Base-by-base conservation (phyloP, 129 eudicot species). In the Tanacetum coccineum region DNA sequence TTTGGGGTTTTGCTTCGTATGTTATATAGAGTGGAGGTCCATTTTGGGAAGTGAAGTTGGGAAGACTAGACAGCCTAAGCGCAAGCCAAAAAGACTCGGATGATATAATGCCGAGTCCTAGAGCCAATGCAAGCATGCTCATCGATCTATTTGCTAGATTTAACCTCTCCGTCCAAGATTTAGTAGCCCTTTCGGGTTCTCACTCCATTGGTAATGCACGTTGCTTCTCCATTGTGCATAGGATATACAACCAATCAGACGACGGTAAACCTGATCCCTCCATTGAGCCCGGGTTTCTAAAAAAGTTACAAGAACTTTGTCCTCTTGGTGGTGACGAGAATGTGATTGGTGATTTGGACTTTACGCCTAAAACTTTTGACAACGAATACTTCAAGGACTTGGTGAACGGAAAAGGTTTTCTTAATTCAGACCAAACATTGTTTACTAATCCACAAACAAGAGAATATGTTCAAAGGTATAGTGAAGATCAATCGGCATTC, bases 31-130 rank as follows among this genome's bases (percentile, higher is more conserved):
- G 87, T 68, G 96, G 96, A 74, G 98, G 98, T 28, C 98, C 95
- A 6, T 36, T 51, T 28, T 93, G 98, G 98, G 92, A 84, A 52
- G 98, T 93, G 74, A 93, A 82, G 71, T 62, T 93, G 62, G 98
- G 98, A 40, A 81, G 98, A 50, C 55, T 63, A 70, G 98, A 93
- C 63, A 93, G 98, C 77, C 55, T 93, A 57, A 83, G 80, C 47
- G 98, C 96, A 10, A 88, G 98, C 82, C 98, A 88, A 82, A 76
- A 82, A 46, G 95, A 80, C 50, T 78, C 96, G 9, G 77, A 89
- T 62, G 81, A 82, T 68, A 86, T 92, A 60, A 92, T 92, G 92
- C 98, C 98, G 15, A 92, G 98, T 68, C 98, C 98, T 4, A 78
- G 95, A 70, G 83, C 98, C 72, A 81, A 93, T 58, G 89, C 98